Evolutionary conservation across 139 green algal genomes (phyloP).

Genomic region (Dunaliella primolecta): DNA sequence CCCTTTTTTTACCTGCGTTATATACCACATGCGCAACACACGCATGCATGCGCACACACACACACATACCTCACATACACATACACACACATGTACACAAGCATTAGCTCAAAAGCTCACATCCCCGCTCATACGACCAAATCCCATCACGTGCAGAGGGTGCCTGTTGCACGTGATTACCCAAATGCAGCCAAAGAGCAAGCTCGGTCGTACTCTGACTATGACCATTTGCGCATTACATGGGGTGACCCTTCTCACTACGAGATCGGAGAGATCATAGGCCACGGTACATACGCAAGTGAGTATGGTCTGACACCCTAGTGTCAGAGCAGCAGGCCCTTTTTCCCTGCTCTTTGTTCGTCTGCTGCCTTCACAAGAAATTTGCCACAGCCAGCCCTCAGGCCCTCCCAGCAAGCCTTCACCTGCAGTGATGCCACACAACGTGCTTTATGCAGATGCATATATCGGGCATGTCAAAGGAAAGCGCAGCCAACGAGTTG

Average conservation of each 20-base stretch:
- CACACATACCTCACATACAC: slow-evolving; percentile 9
- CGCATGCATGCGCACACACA: not conserved
- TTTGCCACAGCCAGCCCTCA: too few species aligned
- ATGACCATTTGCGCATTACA: not conserved
- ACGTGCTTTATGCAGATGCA: not conserved
- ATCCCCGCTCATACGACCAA: too few species aligned
- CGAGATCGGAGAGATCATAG: not conserved
- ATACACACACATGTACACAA: slow-evolving; percentile 5
- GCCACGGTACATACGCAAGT: not conserved
- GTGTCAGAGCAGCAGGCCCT: too few species aligned
- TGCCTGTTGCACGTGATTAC: not conserved
- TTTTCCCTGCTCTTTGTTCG: too few species aligned
- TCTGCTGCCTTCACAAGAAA: too few species aligned
- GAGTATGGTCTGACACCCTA: too few species aligned
- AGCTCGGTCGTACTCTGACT: not conserved
- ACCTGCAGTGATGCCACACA: too few species aligned
- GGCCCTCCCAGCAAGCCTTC: too few species aligned
- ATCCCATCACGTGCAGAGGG: not conserved
- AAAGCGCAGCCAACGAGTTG: not conserved
- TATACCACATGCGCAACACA: not conserved
- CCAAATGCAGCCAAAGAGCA: not conserved
- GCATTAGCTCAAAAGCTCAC: too few species aligned
- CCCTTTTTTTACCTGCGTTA: not conserved
- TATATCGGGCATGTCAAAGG: not conserved
- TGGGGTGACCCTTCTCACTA: not conserved